Base-by-base conservation (phyloP, 768 basidiomycete species). In the Leccinum fibrillosum region DNA sequence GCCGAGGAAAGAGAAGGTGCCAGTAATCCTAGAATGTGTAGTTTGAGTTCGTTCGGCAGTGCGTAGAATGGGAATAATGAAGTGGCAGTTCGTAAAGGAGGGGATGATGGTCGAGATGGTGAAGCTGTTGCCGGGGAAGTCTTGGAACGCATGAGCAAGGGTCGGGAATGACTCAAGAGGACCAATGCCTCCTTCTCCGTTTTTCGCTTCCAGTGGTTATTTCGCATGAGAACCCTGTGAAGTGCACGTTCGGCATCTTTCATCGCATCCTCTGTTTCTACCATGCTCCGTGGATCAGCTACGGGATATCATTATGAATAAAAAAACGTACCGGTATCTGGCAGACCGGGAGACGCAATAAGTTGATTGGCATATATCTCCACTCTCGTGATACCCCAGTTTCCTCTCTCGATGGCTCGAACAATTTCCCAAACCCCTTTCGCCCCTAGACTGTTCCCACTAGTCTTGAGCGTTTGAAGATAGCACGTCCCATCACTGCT, bases 21-120 rank as follows among this genome's bases (percentile, higher is more conserved):
- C 28, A 86, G 64, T 61, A 80, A 76, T 26, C 83, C 80, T 50
- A 88, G 76, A 49, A 85, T 80, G 67, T 83, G 63, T 6, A 83
- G 73, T 55, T 82, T 80, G 21, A 89, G 75, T 64, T 89, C 87
- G 26, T 69, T 77, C 2, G 88, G 88, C 30, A 89, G 71, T 21
- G 63, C 61, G 13, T 65, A 57, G 64, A 82, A 79, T 11, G 76
- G 72, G 62, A 75, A 76, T 28, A 64, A 25, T 25, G 62, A 64
- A 5, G 66, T 58, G 37, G 56, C 52, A 17, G 52, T 65, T 19
- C 64, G 39, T 25, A 64, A 37, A 57, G 57, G 54, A 19, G 54
- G 66, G 12, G 65, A 59, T 7, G 58, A 23, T 8, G 62, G 42
- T 23, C 61, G 62, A 17, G 69, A 59, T n/a, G 58, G 54, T 23